A percentile compares a stretch with the other conserved stretches of the same genome.
Conservation (phyloP, 768 basidiomycete genomes). For the Porphyrellus cyaneotinctus region DNA sequence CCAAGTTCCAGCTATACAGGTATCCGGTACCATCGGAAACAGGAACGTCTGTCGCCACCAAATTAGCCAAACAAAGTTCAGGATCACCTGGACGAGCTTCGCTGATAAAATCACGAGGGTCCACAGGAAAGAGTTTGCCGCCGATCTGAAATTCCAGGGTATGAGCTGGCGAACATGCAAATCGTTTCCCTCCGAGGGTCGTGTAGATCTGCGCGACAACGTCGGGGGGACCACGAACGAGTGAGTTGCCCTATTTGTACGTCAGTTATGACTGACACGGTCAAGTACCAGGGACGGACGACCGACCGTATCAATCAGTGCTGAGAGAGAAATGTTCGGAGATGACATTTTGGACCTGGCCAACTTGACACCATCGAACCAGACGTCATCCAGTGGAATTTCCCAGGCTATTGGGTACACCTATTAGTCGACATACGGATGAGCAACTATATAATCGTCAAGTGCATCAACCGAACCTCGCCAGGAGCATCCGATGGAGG, state of each 20-base stretch:
- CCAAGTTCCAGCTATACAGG: conserved; percentile 74
- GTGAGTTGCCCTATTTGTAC: conserved; percentile 60
- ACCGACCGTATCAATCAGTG: conserved; percentile 65
- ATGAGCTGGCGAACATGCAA: conserved; percentile 59
- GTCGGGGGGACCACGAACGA: conserved; percentile 71
- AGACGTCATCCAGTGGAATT: conserved; percentile 65
- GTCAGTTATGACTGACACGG: background rate
- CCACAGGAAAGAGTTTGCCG: conserved; percentile 65
- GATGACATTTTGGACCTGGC: conserved; percentile 50
- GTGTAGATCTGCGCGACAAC: conserved; percentile 47
- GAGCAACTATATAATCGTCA: background rate
- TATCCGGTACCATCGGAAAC: conserved; percentile 46
- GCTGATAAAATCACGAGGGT: conserved; percentile 65
- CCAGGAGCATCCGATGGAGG: conserved; percentile 52
- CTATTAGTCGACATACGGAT: conserved; percentile 27
- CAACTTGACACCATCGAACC: conserved; percentile 60
- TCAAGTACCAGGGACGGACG: background rate
- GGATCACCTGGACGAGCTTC: conserved; percentile 39
- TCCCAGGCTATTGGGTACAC: conserved; percentile 70
- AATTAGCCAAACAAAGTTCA: conserved; percentile 46
- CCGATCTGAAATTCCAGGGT: conserved; percentile 65
- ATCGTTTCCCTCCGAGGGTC: conserved; percentile 42
- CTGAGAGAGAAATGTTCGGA: conserved; percentile 51
- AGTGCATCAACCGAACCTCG: conserved; percentile 44
- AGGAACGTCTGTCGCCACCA: conserved; percentile 64